Evolutionary conservation across 2,329 filamentous ascomycete species (phyloP), one percentile per base, ranked within the genome.

Genomic region (Monilinia laxa): DNA sequence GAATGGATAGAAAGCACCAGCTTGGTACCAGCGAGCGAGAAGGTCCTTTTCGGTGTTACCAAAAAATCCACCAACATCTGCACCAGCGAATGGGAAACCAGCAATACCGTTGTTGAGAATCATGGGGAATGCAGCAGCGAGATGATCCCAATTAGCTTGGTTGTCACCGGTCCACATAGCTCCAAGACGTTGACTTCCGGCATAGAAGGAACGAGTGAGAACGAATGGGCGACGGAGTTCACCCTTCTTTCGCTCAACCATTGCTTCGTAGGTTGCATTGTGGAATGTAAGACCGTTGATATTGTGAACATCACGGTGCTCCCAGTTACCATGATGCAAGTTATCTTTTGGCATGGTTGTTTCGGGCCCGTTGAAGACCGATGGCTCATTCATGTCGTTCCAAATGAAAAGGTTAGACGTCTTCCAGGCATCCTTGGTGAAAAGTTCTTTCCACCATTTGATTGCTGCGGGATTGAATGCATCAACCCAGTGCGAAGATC

Each of bases 301-400:
- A 79, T 99, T 98, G 82, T 99, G 95, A 6, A 99, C 81, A 76
- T 99, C 95, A 70, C 95, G 91, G 77, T 99, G 95, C 78, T 99
- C 95, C 95, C 95, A 99, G 75, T 90, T 87, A 63, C 87, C 93
- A 75, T 90, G 81, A 77, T 99, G 95, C 40, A 99, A 79, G 77
- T 99, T 99, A 81, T 99, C 95, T 80, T 97, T 97, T 69, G 95
- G 95, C 93, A 98, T 98, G 6, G 94, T 98, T 3, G 93, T 96
- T 79, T 99, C 95, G 0, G 95, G 95, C 0, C 95, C 95, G 77
- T 98, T 98, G 82, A 99, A 99, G 1, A 99, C 95, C 0, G 95
- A 98, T 0, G 95, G 95, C 80, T 99, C 95, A 76, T 97, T 98
- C 95, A 99, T 99, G 78, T 99, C 95, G 78, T 99, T 99, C 95